Base-by-base conservation (phyloP, 2,329 filamentous ascomycete genomes). In the Lithohypha guttulata region DNA sequence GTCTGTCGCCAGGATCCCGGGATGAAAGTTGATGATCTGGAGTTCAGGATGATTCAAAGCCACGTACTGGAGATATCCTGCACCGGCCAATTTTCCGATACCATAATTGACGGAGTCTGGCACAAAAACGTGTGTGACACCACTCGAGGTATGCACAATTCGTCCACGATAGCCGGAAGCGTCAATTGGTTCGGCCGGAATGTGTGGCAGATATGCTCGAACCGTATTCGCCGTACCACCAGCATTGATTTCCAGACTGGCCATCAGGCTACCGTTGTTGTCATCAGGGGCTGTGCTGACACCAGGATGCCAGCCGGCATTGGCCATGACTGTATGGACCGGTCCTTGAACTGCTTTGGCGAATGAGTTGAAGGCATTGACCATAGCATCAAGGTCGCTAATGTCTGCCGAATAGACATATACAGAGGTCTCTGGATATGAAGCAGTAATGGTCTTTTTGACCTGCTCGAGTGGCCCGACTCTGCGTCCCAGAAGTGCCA, bases 21-120 rank as follows among this genome's bases (percentile, higher is more conserved):
- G 67, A 15, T 69, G 65, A n/a, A 68, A 49, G 22, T 63, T 59
- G 5, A 61, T 48, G 0, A 68, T 57, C 9, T 53, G 51, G 6
- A 66, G 28, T 5, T 51, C 48, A 0, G 58, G 58, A 41, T 66
- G 60, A 37, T 66, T 64, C 2, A 50, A 42, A 2, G 54, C 56
- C 14, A 68, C 46, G 30, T 54, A 57, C 34, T 69, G 61, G 32
- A 66, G 59, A 11, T 66, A 40, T 41, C 61, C 65, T 28, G 56
- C 54, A 0, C 55, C 49, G 0, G 62, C 61, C n/a, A 64, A 41
- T 53, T 70, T 70, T 32, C 59, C 60, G 0, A 57, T 53, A 9
- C 57, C 52, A 48, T 70, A 70, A 2, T 45, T 42, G 39, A 23
- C 11, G 9, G 33, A 11, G 13, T 7, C 10, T 6, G 34, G 34